phyloP scores from a whole-genome alignment of 106 monocot species.

The Gastrodia elata region DNA sequence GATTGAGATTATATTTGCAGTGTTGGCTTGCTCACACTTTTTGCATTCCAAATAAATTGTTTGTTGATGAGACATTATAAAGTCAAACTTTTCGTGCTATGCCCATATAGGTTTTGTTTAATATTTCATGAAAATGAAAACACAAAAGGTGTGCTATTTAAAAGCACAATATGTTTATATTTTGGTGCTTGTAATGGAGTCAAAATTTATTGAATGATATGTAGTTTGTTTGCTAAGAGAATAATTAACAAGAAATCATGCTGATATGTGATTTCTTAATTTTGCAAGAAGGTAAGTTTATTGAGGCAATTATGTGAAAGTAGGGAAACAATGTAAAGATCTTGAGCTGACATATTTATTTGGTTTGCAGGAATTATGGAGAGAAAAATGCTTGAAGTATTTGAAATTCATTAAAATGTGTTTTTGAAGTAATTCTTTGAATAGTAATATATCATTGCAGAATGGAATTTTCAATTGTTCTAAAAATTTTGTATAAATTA shows the following conservation, averaged over 20 bases:
- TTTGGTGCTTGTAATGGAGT: neutral
- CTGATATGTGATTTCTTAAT: neutral
- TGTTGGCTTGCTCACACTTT: neutral
- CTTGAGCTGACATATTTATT: neutral
- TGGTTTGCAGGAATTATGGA: neutral
- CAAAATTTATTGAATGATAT: neutral
- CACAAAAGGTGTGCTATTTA: neutral
- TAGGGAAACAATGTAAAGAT: neutral
- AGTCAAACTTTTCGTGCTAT: neutral
- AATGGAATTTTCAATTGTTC: neutral
- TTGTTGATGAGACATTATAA: neutral
- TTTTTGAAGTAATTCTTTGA: neutral
- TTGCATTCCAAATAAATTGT: neutral
- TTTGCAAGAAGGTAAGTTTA: neutral
- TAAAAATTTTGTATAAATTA: neutral
- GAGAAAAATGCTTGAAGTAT: neutral
- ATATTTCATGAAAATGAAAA: neutral
- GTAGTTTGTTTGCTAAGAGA: neutral
- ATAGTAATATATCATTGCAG: neutral
- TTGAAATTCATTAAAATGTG: neutral
- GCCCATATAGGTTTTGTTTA: neutral
- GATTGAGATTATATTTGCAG: neutral
- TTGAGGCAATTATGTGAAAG: neutral
- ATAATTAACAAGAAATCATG: neutral
- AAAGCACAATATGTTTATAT: neutral